These are phyloP conservation scores for Rhinocladiella mackenziei DNA, from an alignment of 2,329 filamentous ascomycete species.

Conservation along the genomic window DNA sequence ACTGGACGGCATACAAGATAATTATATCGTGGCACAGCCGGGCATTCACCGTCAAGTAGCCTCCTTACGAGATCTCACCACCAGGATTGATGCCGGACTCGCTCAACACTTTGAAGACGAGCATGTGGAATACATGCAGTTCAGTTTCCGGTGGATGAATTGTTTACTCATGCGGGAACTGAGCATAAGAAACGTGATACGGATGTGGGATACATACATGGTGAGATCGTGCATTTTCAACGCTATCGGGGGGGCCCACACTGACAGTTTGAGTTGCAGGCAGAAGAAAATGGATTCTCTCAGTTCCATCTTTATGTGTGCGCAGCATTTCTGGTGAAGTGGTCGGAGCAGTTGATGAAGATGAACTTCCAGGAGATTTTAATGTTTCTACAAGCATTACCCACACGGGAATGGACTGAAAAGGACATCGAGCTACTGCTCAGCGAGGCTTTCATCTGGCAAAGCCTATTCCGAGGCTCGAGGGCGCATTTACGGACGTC, in stretches of 20 bases:
- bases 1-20: constrained; percentile 97
- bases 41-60: constrained; percentile 93
- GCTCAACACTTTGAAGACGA: constrained; percentile 87
- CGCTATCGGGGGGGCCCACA: neutral
- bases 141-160: constrained; percentile 99
- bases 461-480: constrained; percentile 92
- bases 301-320: constrained; percentile 98
- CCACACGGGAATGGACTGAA: constrained; percentile 91
- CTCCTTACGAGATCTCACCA: constrained; percentile 82
- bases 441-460: constrained; percentile 98
- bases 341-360: constrained; percentile 88
- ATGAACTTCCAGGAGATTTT: constrained; percentile 94
- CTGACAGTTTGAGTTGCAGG: constrained; percentile 50
- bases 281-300: constrained; percentile 96
- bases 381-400: constrained; percentile 97
- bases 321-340: constrained; percentile 95
- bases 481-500: constrained; percentile 70
- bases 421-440: constrained; percentile 95
- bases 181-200: constrained; percentile 90
- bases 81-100: constrained; percentile 76
- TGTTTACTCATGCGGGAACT: constrained; percentile 97
- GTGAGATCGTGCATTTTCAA: constrained; percentile 50
- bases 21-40: constrained; percentile 96
- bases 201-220: constrained; percentile 99
- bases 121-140: constrained; percentile 97